phyloP scores from a whole-genome alignment of 495 filamentous ascomycete species.

The Amorphotheca resinae region DNA sequence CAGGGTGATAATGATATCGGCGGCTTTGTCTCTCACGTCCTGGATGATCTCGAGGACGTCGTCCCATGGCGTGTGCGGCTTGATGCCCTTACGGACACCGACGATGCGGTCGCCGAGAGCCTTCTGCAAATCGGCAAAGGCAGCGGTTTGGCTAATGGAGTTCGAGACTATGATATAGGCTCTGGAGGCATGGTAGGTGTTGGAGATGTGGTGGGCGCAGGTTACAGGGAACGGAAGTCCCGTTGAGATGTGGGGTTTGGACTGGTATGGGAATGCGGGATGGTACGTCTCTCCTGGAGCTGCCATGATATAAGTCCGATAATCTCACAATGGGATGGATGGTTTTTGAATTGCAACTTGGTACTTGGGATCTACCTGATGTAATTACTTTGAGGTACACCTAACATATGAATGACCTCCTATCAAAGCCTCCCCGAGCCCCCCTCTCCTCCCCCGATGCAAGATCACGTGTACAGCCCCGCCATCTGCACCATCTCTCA shows the following conservation, averaged over 20 bases:
- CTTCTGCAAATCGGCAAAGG: slow-evolving; percentile 30
- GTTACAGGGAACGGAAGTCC: slow-evolving; percentile 32
- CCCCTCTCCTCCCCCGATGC: too few relatives aligned
- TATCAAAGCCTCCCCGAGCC: too few relatives aligned
- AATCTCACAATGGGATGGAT: not conserved
- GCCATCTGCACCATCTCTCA: too few relatives aligned
- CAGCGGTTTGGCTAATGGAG: slow-evolving; percentile 43
- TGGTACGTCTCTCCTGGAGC: slow-evolving; percentile 25
- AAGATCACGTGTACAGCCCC: too few relatives aligned
- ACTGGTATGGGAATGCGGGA: slow-evolving; percentile 25
- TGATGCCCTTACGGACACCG: slow-evolving; percentile 43
- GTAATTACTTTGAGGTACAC: not conserved
- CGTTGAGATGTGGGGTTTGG: slow-evolving; percentile 31
- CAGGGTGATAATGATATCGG: slow-evolving; percentile 47
- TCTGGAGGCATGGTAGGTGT: slow-evolving; percentile 19
- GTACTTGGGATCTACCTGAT: not conserved
- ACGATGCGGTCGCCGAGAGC: slow-evolving; percentile 37
- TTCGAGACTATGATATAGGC: slow-evolving; percentile 48
- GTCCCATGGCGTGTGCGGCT: slow-evolving; percentile 45
- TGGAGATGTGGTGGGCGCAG: slow-evolving; percentile 24
- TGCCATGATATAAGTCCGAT: not conserved
- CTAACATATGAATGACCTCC: too few relatives aligned
- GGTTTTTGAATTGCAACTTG: not conserved
- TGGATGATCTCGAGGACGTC: slow-evolving; percentile 43
- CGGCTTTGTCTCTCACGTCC: slow-evolving; percentile 33